Base-by-base conservation (phyloP, 2,329 filamentous ascomycete species). In the Penicillium sp. region DNA sequence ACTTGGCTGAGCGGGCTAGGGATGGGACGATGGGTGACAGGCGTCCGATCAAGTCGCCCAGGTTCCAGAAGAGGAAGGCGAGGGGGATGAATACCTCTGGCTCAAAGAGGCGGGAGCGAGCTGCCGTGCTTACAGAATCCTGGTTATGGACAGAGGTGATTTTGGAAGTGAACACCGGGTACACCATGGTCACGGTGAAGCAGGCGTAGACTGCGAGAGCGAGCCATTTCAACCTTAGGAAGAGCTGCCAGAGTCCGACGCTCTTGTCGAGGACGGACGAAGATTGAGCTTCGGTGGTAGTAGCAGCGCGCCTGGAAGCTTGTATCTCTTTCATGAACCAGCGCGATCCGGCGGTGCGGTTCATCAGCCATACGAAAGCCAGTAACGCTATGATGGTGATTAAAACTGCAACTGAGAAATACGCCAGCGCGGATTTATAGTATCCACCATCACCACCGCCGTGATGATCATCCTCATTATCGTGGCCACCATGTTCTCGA, bases 41-140 rank as follows among this genome's bases (percentile, higher is more conserved):
- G 8, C 94, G 84, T 5, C 94, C 94, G 14, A 83, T 60, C 7
- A 97, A 77, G 69, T 97, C 94, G 45, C 94, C 94, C 2, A 87
- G 70, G 68, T 97, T 99, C 94, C 94, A 99, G 68, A 94, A 84
- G 59, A 97, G 83, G 73, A 97, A 96, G 3, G 83, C 91, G 0
- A 97, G 80, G 0, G 94, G 92, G 57, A 97, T 92, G 71, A 97
- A 99, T 16, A 87, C 85, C 0, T 85, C 79, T 0, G 90, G 84
- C 52, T 85, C 69, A 55, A 74, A 83, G 62, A 95, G 83, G 16
- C 95, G 74, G 28, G 73, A 68, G 16, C 79, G 58, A 5, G 60
- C 72, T 60, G 64, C 47, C 16, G 61, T 35, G 14, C 12, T 35
- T 35, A 5, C 14, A 20, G 40, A 43, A 43, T 43, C 18, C 23